Evolutionary conservation across 108 stramenopile species (phyloP).

Genomic region (Parietichytrium sp.): DNA sequence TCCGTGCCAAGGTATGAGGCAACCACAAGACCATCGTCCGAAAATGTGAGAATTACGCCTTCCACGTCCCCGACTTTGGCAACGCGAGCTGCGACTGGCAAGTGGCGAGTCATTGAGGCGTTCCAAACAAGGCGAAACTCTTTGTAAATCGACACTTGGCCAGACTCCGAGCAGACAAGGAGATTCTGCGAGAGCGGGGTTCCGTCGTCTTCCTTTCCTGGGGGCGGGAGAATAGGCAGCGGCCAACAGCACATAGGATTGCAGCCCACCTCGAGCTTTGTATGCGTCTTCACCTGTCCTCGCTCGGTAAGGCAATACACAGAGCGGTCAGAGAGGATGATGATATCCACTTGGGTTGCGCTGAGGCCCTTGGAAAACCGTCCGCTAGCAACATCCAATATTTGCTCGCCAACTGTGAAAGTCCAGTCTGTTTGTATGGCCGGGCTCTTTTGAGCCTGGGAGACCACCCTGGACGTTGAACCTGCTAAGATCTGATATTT

Average conservation of each 20-base stretch:
- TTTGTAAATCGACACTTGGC: conserved; percentile 47
- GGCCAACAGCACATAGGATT: not conserved
- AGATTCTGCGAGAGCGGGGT: conserved; percentile 46
- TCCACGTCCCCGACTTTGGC: conserved; percentile 45
- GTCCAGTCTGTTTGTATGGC: conserved; percentile 50
- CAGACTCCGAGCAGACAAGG: conserved; percentile 43
- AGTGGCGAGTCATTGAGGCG: not conserved
- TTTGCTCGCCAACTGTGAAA: conserved; percentile 47
- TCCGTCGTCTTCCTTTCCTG: not conserved
- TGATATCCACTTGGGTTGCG: conserved; percentile 45
- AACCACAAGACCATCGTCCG: conserved; percentile 37
- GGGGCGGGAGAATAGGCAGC: not conserved
- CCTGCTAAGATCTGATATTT: conserved; percentile 50
- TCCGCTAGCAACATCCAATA: conserved; percentile 46
- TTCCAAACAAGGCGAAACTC: conserved; percentile 47
- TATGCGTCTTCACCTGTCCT: conserved; percentile 45
- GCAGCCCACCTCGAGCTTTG: conserved; percentile 43
- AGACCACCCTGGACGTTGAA: not conserved
- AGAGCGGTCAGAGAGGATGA: conserved; percentile 50
- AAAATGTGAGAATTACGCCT: conserved; percentile 46
- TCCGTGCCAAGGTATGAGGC: conserved; percentile 2
- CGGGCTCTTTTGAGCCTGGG: not conserved
- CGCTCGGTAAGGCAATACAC: conserved; percentile 50
- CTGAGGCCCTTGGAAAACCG: conserved; percentile 46
- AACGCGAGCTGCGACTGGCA: conserved; percentile 42